These are phyloP conservation scores for Aspergillus affinis DNA, from an alignment of 495 filamentous ascomycete genomes.

Conservation along the genomic window DNA sequence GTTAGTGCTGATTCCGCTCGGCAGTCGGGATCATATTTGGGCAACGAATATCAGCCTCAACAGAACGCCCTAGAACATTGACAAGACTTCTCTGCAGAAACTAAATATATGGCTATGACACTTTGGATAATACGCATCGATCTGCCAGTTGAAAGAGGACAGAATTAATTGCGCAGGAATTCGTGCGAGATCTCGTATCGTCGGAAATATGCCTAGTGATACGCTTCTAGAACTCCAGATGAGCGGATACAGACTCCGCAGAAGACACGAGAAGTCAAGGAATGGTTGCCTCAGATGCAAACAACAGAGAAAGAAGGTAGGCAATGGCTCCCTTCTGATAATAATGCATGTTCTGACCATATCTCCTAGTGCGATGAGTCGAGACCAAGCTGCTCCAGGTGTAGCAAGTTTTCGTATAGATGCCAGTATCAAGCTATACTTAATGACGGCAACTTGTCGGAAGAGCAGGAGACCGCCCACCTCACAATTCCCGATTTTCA, in stretches of 20 bases:
- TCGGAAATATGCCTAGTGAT: conserved; percentile 13
- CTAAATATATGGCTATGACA: no score
- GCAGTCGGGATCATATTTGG: no score
- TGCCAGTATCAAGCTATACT: conserved; percentile 22
- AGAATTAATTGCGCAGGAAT: conserved; percentile 1
- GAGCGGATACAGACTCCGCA: conserved; percentile 22
- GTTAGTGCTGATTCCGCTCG: no score
- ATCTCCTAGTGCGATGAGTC: conserved; percentile 26
- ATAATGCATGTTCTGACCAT: conserved; percentile 10
- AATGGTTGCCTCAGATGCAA: conserved; percentile 38
- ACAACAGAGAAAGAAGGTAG: conserved; percentile 36
- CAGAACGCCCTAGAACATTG: no score
- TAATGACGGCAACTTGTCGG: conserved; percentile 8
- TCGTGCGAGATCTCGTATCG: background rate
- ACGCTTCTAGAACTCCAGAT: conserved; percentile 10
- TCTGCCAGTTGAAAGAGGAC: background rate
- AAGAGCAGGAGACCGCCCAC: conserved; percentile 5
- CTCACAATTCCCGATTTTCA: conserved; percentile 6
- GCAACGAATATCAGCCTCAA: no score
- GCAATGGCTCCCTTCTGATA: background rate
- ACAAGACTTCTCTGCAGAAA: no score
- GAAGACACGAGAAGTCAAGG: conserved; percentile 36
- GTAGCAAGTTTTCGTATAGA: conserved; percentile 18
- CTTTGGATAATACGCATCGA: conserved; percentile 1
- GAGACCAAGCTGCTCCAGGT: conserved; percentile 28